A percentile compares a stretch with the other conserved stretches of the same genome.
These are phyloP conservation scores for Podospora appendiculata DNA, from an alignment of 495 filamentous ascomycete genomes.

Conservation along the genomic window DNA sequence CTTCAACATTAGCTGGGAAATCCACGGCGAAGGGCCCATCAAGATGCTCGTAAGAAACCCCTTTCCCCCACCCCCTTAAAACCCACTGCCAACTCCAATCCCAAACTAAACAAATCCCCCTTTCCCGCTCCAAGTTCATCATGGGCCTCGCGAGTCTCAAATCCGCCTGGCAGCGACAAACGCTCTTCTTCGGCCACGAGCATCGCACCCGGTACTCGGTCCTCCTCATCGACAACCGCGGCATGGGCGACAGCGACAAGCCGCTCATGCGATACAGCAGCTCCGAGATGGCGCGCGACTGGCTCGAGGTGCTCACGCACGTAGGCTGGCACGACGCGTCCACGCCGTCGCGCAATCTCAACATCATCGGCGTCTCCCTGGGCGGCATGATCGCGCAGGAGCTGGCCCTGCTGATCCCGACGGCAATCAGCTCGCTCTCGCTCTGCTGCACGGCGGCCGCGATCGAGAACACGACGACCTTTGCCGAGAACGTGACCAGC, in stretches of 20 bases:
- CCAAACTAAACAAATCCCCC: conserved; percentile 1
- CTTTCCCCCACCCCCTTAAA: too few species aligned
- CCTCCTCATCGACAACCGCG: conserved; percentile 72
- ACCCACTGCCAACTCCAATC: conserved; percentile 4
- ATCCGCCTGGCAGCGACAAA: conserved; percentile 68
- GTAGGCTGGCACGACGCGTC: conserved; percentile 53
- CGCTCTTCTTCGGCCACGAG: conserved; percentile 67
- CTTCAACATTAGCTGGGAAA: conserved; percentile 64
- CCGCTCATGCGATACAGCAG: conserved; percentile 64
- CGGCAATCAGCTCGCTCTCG: conserved; percentile 54
- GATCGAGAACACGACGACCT: conserved; percentile 53
- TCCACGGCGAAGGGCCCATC: conserved; percentile 66
- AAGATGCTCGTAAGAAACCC: conserved; percentile 58
- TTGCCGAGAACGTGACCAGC: conserved; percentile 55
- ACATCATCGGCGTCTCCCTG: conserved; percentile 69
- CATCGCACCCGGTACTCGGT: conserved; percentile 56
- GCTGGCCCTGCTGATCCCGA: conserved; percentile 54
- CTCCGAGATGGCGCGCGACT: conserved; percentile 67
- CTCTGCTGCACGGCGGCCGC: conserved; percentile 66
- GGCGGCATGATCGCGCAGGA: conserved; percentile 91
- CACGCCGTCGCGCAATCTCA: conserved; percentile 36
- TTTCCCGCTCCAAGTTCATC: conserved; percentile 40
- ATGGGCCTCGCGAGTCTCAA: conserved; percentile 58
- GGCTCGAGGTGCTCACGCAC: conserved; percentile 59
- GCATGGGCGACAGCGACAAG: conserved; percentile 70